A percentile compares a stretch with the other conserved stretches of the same genome.
phyloP scores from a whole-genome alignment of 1,284 basidiomycete species.

The Dichomitus squalens region DNA sequence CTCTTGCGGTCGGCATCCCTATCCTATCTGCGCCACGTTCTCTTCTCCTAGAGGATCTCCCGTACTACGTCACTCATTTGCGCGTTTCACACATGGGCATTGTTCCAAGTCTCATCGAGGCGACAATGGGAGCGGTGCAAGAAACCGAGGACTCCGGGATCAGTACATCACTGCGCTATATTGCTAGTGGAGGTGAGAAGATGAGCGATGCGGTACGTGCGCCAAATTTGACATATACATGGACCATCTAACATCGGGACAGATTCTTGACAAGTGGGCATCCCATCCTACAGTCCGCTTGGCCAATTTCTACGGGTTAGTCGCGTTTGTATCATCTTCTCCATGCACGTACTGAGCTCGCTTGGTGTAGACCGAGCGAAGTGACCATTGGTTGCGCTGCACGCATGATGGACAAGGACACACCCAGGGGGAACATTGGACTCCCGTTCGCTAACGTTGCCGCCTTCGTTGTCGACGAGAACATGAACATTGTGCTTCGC shows the following conservation, averaged over 20 bases:
- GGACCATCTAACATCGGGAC: background rate
- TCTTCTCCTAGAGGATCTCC: conserved; percentile 49
- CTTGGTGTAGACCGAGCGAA: conserved; percentile 39
- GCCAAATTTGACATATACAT: background rate
- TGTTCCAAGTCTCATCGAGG: conserved; percentile 57
- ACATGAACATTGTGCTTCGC: conserved; percentile 44
- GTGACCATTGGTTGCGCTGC: conserved; percentile 56
- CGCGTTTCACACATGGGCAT: conserved; percentile 54
- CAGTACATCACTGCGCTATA: conserved; percentile 43
- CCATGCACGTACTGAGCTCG: background rate
- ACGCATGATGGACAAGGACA: conserved; percentile 44
- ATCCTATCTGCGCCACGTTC: conserved; percentile 47
- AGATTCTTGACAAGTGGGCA: conserved; percentile 57
- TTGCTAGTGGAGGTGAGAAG: conserved; percentile 56
- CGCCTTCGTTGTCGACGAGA: conserved; percentile 42
- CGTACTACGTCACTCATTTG: conserved; percentile 44
- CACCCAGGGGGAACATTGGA: conserved; percentile 49
- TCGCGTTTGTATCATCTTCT: conserved; percentile 12
- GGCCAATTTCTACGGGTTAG: conserved; percentile 54
- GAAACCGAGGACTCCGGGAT: conserved; percentile 29
- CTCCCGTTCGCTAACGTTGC: conserved; percentile 39
- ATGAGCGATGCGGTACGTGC: conserved; percentile 50
- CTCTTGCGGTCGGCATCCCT: conserved; percentile 48
- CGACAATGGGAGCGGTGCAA: conserved; percentile 45
- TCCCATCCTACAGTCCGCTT: conserved; percentile 45